Evolutionary conservation across 164 flowering plant species (phyloP), one percentile per base, ranked within the genome.

Genomic region (Stephania yunnanensis): DNA sequence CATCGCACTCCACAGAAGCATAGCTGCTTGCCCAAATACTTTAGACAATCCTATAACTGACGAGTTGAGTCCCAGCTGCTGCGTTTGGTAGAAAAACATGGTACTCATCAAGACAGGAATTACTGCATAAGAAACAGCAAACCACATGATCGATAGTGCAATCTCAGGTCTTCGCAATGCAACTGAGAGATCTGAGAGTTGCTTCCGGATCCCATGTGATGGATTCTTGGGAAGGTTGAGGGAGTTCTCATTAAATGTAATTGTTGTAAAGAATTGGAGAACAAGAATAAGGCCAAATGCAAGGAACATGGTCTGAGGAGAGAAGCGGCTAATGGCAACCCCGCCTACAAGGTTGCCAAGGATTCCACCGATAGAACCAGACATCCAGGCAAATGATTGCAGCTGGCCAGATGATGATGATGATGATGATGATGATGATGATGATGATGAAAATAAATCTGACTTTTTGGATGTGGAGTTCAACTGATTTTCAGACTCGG

Each of bases 71-170:
- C 84, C 82, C 81, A 92, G 61, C 80, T 87, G 71, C 68, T 90
- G 85, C 13, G 98, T 92, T 80, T 96, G 99, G 82, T 95, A 95
- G 78, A 85, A 95, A 82, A 96, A 96, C 97, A 96, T 89, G 72
- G 92, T 92, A 61, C 99, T 97, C 52, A 89, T 85, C 25, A 94
- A 78, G 69, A 84, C 84, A 8, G 99, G 99, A 67, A 91, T 84
- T 6, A 87, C 63, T 4, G 95, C 95, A 83, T 87, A 89, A 17
- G 99, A 94, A 36, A 84, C 84, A 10, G 97, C 86, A 68, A 96
- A 83, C 98, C 99, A 96, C 6, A 78, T 70, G n/a, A 96, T 85
- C 5, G 98, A 82, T 78, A 85, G 83, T 8, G 86, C 82, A 42
- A 96, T 87, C 75, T 90, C 92, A 0, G 98, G 97, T 66, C 82